Evolutionary conservation across 2,329 filamentous ascomycete genomes (phyloP).

Genomic region (Colletotrichum lindemuthianum): DNA sequence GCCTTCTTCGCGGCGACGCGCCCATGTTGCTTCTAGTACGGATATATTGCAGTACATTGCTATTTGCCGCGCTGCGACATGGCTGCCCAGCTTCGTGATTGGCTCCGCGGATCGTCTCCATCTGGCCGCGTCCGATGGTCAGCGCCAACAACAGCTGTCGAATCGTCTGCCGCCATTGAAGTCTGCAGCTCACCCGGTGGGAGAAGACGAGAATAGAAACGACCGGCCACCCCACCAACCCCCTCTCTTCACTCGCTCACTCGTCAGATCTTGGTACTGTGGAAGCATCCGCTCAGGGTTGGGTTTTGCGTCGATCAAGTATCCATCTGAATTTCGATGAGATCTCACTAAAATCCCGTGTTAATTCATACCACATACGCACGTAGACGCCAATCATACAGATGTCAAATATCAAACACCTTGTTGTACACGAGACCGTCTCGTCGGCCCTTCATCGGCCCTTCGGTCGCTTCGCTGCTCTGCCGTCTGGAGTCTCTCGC

Average conservation of each 20-base stretch:
- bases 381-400: conserved; percentile 24
- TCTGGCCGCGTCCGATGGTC: conserved; percentile 20
- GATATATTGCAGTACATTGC: conserved; percentile 9
- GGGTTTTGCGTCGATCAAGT: no score
- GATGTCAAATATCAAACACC: conserved; percentile 9
- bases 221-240: no score
- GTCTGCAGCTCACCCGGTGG: conserved; percentile 12
- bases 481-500: conserved; percentile 15
- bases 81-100: conserved; percentile 9
- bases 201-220: conserved; percentile 30
- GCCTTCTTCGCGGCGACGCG: conserved; percentile 28
- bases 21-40: conserved; percentile 23
- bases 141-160: conserved; percentile 24
- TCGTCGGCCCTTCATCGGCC: neutral
- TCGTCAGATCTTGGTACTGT: no score
- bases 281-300: no score
- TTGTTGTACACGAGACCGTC: neutral
- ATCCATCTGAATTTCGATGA: conserved; percentile 19
- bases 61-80: conserved; percentile 35
- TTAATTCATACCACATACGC: conserved; percentile 16
- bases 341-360: conserved; percentile 4
- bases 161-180: conserved; percentile 15
- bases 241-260: no score
- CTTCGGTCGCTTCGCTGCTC: neutral
- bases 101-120: conserved; percentile 4